Conservation (phyloP, 139 green algal genomes). For the Chlorella sp. region DNA sequence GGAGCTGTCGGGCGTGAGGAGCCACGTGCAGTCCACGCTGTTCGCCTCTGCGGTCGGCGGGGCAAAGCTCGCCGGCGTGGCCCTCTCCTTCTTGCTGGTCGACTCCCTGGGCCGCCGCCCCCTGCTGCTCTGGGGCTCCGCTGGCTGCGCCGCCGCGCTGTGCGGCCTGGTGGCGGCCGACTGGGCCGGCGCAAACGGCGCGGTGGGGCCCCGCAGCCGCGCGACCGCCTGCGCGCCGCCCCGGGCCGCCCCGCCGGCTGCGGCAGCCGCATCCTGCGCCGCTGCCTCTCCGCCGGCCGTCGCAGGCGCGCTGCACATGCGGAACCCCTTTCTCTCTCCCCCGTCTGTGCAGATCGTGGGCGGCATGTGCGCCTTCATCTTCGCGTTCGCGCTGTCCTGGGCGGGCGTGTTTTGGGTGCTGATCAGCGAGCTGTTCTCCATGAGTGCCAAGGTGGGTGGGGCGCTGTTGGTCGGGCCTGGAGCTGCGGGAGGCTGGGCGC, state of each 20-base stretch:
- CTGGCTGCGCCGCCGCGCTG: slow-evolving; percentile 38
- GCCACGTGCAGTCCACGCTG: slow-evolving; percentile 40
- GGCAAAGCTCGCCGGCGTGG: slow-evolving; percentile 60
- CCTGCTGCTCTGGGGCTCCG: slow-evolving; percentile 73
- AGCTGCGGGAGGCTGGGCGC: not conserved
- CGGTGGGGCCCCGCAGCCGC: too few species aligned
- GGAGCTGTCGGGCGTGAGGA: slow-evolving; percentile 40
- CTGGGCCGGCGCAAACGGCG: not conserved
- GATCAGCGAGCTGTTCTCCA: slow-evolving; percentile 75
- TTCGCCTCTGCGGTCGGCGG: slow-evolving; percentile 51
- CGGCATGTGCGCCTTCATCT: slow-evolving; percentile 79
- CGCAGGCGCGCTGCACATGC: too few species aligned
- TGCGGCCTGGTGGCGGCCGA: slow-evolving; percentile 39
- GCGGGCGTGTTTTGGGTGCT: slow-evolving; percentile 84
- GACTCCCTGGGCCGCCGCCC: slow-evolving; percentile 72
- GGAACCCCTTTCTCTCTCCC: too few species aligned
- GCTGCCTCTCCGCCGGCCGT: too few species aligned
- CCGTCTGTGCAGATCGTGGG: too few species aligned
- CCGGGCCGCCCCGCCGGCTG: too few species aligned
- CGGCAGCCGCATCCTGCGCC: too few species aligned
- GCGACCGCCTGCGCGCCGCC: too few species aligned
- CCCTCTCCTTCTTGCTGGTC: slow-evolving; percentile 54
- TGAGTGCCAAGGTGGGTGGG: slow-evolving; percentile 53
- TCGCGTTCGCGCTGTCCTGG: slow-evolving; percentile 64
- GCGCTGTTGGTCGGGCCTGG: too few species aligned